Evolutionary conservation across 1,284 basidiomycete genomes (phyloP).

Genomic region (Afroboletus lepidellus): DNA sequence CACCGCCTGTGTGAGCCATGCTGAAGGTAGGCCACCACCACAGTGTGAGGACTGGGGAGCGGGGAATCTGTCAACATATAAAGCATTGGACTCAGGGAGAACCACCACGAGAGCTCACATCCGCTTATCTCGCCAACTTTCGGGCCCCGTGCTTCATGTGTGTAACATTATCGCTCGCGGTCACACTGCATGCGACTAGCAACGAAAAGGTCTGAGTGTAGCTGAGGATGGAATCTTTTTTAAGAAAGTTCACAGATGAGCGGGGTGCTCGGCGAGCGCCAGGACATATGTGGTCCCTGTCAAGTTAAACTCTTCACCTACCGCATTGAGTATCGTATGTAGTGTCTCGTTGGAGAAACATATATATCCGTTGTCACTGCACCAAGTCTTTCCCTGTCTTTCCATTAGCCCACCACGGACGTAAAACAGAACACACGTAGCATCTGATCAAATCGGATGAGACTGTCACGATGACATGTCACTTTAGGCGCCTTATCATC

Average conservation of each 20-base stretch:
- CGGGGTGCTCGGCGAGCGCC: not conserved
- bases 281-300: not conserved
- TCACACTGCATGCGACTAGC: not conserved
- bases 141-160: not conserved
- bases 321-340: too few species aligned
- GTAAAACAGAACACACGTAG: not conserved
- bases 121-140: not conserved
- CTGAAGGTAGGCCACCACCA: not conserved
- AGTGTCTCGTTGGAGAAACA: too few species aligned
- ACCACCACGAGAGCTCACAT: not conserved
- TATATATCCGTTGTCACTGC: too few species aligned
- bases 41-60: not conserved
- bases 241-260: not conserved
- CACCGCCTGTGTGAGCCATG: conserved; percentile 13
- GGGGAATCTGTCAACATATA: conserved; percentile 1
- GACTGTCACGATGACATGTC: not conserved
- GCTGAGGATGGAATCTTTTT: too few species aligned
- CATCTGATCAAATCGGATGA: not conserved
- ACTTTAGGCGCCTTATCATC: not conserved
- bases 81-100: not conserved
- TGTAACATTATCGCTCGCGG: not conserved
- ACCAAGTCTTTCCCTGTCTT: too few species aligned
- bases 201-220: not conserved
- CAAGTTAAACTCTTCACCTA: not conserved
- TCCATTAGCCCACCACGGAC: too few species aligned